Percentiles rank a stretch among this genome's conserved stretches.
These are phyloP conservation scores for Pyrenophora tritici-repentis DNA, from an alignment of 2,329 filamentous ascomycete species.

Conservation along the genomic window DNA sequence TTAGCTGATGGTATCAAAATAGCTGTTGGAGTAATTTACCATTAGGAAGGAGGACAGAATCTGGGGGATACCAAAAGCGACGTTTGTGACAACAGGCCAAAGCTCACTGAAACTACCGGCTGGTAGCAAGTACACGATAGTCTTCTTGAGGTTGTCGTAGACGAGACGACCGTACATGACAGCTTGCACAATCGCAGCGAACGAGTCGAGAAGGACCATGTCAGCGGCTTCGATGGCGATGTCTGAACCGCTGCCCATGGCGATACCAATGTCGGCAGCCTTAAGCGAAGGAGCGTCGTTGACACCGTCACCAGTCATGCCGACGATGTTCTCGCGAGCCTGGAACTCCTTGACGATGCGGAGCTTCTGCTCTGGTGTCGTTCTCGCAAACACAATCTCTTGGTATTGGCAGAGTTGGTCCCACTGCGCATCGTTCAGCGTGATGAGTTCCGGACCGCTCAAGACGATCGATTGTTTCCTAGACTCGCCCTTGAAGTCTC, in stretches of 20 bases:
- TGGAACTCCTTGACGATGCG: conserved; percentile 79
- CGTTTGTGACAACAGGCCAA: conserved; percentile 73
- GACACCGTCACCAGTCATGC: conserved; percentile 56
- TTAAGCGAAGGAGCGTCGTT: conserved; percentile 61
- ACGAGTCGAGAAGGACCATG: conserved; percentile 69
- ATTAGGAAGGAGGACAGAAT: conserved; percentile 75
- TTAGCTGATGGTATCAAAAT: background rate
- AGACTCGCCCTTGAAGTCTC: conserved; percentile 33
- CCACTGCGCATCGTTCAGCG: conserved; percentile 72
- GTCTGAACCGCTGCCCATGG: conserved; percentile 62
- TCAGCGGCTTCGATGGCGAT: conserved; percentile 67
- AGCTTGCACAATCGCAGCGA: conserved; percentile 72
- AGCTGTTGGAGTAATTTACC: conserved; percentile 25
- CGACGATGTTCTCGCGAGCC: conserved; percentile 61
- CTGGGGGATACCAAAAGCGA: conserved; percentile 73
- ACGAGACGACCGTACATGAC: conserved; percentile 74
- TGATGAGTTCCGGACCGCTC: conserved; percentile 59
- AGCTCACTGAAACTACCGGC: conserved; percentile 77
- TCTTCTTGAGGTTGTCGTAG: conserved; percentile 82
- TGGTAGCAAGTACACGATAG: conserved; percentile 73
- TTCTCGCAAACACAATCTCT: conserved; percentile 74
- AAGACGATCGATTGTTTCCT: conserved; percentile 38
- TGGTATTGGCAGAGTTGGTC: conserved; percentile 66
- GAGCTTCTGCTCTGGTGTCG: conserved; percentile 78
- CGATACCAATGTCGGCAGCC: conserved; percentile 64